Conservation (phyloP, 129 eudicot genomes). For the Lonicera japonica region DNA sequence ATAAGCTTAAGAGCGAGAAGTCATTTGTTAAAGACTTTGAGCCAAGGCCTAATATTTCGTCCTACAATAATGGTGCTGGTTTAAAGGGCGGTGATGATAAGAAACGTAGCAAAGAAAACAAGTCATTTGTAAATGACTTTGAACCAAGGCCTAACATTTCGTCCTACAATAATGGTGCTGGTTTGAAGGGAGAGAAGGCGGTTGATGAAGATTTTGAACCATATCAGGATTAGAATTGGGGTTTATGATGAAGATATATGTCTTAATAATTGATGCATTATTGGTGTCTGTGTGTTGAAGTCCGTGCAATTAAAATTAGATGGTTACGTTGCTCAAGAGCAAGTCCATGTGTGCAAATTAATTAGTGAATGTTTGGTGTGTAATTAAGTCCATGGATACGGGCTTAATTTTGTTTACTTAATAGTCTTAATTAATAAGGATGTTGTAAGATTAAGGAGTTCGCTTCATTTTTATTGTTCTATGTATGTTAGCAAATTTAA, state of each 20-base stretch:
- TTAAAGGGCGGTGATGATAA: conserved; percentile 6
- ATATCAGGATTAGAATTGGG: neutral
- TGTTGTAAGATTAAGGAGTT: no score
- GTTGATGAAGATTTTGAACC: conserved; percentile 14
- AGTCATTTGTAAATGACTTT: conserved; percentile 5
- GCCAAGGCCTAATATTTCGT: conserved; percentile 18
- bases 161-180: conserved; percentile 1
- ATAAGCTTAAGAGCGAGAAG: neutral
- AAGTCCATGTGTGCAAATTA: no score
- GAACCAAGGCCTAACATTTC: conserved; percentile 25
- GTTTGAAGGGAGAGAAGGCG: neutral
- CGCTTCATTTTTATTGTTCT: no score
- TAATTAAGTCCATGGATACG: no score
- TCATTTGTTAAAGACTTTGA: conserved; percentile 15
- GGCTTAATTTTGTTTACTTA: no score
- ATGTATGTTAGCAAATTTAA: no score
- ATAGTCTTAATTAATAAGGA: no score
- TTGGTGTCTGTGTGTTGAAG: no score
- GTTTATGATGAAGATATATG: neutral
- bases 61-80: conserved; percentile 1
- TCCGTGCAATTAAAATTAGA: no score
- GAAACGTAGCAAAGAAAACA: neutral
- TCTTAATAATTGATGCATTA: no score
- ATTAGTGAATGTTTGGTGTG: no score
- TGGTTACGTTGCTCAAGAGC: no score